A percentile compares a stretch with the other conserved stretches of the same genome.
Evolutionary conservation across 805 yeast genomes (phyloP).

Genomic region (Hermanozyma aechmeae): DNA sequence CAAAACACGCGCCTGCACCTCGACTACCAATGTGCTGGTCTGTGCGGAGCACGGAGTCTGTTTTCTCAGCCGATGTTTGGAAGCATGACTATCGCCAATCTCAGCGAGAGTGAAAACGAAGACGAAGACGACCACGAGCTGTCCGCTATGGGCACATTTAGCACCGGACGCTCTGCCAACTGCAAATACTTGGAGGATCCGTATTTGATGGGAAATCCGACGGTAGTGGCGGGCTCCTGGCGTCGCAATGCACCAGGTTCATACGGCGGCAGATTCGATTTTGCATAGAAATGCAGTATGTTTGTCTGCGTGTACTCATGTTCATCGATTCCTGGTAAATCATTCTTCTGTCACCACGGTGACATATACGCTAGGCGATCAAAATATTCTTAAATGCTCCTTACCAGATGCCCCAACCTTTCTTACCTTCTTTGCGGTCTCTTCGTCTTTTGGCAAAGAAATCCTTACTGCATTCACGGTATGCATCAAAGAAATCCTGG

Average conservation of each 20-base stretch:
- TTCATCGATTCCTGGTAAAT: background rate
- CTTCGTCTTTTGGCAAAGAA: conserved; percentile 29
- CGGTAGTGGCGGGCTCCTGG: conserved; percentile 1
- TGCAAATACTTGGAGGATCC: conserved; percentile 2
- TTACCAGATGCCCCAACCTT: conserved; percentile 37
- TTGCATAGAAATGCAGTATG: conserved; percentile 1
- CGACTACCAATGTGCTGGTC: conserved; percentile 10
- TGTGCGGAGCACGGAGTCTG: background rate
- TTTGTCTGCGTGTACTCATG: conserved; percentile 1
- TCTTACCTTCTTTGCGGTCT: conserved; percentile 27
- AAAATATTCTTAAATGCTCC: background rate
- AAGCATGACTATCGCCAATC: background rate
- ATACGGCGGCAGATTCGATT: background rate
- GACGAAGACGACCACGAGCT: too few relatives aligned
- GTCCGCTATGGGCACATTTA: too few relatives aligned
- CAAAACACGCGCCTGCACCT: conserved; percentile 22
- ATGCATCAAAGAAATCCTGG: conserved; percentile 81
- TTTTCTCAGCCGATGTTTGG: background rate
- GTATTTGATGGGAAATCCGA: conserved; percentile 2
- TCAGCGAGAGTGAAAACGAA: conserved; percentile 1
- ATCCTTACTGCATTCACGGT: conserved; percentile 47
- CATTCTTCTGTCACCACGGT: background rate
- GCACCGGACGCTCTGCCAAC: background rate
- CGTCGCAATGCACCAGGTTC: conserved; percentile 1
- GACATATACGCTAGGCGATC: conserved; percentile 1